Conservation (phyloP, 2,329 filamentous ascomycete genomes). For the Cadophora sp. region DNA sequence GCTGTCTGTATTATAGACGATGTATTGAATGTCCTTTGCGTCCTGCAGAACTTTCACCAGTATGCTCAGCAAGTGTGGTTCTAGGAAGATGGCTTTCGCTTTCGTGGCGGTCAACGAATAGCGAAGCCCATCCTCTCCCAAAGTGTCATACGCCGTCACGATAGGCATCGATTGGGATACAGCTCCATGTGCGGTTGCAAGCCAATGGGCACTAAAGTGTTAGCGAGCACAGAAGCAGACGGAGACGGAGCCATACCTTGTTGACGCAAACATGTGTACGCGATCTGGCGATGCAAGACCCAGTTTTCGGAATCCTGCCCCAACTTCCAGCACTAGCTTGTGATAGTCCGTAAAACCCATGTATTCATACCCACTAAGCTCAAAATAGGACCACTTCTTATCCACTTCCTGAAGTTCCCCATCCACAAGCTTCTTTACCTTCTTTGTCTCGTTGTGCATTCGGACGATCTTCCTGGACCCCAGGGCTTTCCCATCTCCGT, state of each 20-base stretch:
- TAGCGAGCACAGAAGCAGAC: neutral
- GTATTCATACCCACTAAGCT: conserved; percentile 80
- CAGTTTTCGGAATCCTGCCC: conserved; percentile 73
- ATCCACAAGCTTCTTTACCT: conserved; percentile 86
- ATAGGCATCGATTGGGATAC: conserved; percentile 90
- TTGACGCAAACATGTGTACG: conserved; percentile 82
- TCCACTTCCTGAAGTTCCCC: conserved; percentile 80
- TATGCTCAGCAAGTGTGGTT: conserved; percentile 76
- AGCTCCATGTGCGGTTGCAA: conserved; percentile 79
- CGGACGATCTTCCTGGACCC: conserved; percentile 77
- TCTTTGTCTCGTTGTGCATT: conserved; percentile 84
- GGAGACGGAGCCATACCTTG: conserved; percentile 42
- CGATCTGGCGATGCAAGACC: conserved; percentile 73
- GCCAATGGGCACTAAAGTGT: conserved; percentile 65
- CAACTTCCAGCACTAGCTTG: conserved; percentile 69
- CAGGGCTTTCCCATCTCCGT: conserved; percentile 68
- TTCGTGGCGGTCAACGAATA: conserved; percentile 85
- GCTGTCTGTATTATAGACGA: conserved; percentile 65
- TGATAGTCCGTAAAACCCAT: conserved; percentile 81
- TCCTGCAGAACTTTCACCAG: conserved; percentile 62
- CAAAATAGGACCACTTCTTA: conserved; percentile 90
- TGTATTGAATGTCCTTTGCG: conserved; percentile 59
- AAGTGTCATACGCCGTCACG: conserved; percentile 93
- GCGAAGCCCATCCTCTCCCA: conserved; percentile 82
- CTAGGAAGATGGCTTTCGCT: conserved; percentile 84